phyloP scores from a whole-genome alignment of 2,329 filamentous ascomycete species.

The Apiospora saccharicola region DNA sequence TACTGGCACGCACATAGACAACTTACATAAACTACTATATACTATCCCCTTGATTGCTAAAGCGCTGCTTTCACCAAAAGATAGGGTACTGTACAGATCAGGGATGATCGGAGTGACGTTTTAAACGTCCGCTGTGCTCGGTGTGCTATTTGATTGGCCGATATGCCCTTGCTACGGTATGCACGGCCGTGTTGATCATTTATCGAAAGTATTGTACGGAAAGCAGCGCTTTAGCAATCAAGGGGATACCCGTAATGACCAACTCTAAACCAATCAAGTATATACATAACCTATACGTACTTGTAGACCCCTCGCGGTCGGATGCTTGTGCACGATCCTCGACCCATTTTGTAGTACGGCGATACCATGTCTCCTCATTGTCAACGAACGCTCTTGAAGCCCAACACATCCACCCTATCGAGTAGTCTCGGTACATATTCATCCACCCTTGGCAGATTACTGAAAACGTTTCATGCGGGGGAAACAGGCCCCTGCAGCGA shows the following conservation, averaged over 20 bases:
- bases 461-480: constrained; percentile 16
- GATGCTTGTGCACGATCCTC: constrained; percentile 7
- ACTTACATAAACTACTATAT: constrained; percentile 14
- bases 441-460: neutral
- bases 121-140: no score
- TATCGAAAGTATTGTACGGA: no score
- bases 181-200: no score
- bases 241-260: neutral
- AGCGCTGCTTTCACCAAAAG: no score
- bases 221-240: no score
- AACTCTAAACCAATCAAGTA: neutral
- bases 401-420: neutral
- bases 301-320: neutral
- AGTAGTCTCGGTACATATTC: neutral
- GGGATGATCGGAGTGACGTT: no score
- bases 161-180: no score
- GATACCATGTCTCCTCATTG: neutral
- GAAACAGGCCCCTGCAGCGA: constrained; percentile 3
- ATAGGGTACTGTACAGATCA: no score
- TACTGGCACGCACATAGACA: neutral
- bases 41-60: no score
- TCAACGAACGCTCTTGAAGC: neutral
- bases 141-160: no score
- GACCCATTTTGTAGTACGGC: neutral
- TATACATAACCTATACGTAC: neutral